Conservation (phyloP, 1,139 yeast genomes). For the Candida tropicalis region DNA sequence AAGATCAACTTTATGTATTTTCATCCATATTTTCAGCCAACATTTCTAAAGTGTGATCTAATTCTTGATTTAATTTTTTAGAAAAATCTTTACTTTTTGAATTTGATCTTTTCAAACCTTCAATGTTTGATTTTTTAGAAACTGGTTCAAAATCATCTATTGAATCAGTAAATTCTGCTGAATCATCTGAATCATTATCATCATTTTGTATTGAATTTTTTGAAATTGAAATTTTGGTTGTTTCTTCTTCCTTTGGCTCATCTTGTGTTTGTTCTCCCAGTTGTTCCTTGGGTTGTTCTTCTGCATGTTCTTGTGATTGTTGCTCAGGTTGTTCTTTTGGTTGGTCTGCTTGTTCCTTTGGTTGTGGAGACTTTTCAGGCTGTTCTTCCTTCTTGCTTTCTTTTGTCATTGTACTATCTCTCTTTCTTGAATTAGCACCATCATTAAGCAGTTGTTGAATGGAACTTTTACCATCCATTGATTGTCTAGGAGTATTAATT, state of each 20-base stretch:
- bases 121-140: neutral
- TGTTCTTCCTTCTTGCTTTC: neutral
- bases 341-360: neutral
- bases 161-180: slow-evolving; percentile 19
- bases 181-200: slow-evolving; percentile 16
- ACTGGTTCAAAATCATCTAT: slow-evolving; percentile 6
- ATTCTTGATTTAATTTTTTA: slow-evolving; percentile 33
- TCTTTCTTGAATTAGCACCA: neutral
- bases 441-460: neutral
- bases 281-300: neutral
- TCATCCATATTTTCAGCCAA: slow-evolving; percentile 38
- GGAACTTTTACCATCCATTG: neutral
- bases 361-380: neutral
- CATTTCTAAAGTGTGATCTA: slow-evolving; percentile 45
- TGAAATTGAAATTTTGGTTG: neutral
- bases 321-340: neutral
- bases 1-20: neutral
- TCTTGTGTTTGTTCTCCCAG: neutral
- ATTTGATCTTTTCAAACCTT: slow-evolving; percentile 22
- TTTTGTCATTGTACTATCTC: slow-evolving; percentile 2
- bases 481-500: neutral
- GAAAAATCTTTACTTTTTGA: slow-evolving; percentile 29
- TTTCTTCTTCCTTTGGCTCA: slow-evolving; percentile 1
- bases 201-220: slow-evolving; percentile 4
- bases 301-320: neutral